Evolutionary conservation across 2,329 filamentous ascomycete genomes (phyloP).

Genomic region (Metarhizium brunneum): DNA sequence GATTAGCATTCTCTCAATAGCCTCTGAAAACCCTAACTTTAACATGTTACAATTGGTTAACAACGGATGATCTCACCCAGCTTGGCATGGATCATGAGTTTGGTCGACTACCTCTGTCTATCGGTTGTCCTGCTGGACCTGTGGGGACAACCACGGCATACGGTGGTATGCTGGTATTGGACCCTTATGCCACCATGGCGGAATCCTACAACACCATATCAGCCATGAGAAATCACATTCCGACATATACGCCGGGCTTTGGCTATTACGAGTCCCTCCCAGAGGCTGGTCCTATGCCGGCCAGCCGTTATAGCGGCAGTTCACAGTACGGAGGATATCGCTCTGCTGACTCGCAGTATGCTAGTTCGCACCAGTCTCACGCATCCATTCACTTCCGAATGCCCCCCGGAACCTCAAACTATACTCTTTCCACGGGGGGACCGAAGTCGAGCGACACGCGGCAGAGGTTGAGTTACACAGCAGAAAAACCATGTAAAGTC

Average conservation of each 20-base stretch:
- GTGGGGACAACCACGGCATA: not conserved
- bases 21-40: not conserved
- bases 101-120: not conserved
- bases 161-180: not conserved
- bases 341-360: not conserved
- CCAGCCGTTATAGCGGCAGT: not conserved
- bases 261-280: not conserved
- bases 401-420: not conserved
- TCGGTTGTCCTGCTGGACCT: not conserved
- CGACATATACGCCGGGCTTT: not conserved
- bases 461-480: slow-evolving; percentile 2
- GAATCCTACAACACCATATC: slow-evolving; percentile 3
- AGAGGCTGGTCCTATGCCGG: not conserved
- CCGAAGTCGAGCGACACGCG: not conserved
- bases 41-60: not conserved
- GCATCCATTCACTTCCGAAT: not conserved
- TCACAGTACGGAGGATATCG: not conserved
- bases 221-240: not conserved
- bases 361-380: not conserved
- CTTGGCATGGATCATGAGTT: not conserved
- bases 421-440: not conserved
- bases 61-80: not conserved
- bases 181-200: not conserved
- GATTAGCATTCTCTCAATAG: not conserved
- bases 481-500: slow-evolving; percentile 14